Evolutionary conservation across 2,329 filamentous ascomycete genomes (phyloP), one percentile per base, ranked within the genome.

Genomic region (Cucurbitaria berberidis): DNA sequence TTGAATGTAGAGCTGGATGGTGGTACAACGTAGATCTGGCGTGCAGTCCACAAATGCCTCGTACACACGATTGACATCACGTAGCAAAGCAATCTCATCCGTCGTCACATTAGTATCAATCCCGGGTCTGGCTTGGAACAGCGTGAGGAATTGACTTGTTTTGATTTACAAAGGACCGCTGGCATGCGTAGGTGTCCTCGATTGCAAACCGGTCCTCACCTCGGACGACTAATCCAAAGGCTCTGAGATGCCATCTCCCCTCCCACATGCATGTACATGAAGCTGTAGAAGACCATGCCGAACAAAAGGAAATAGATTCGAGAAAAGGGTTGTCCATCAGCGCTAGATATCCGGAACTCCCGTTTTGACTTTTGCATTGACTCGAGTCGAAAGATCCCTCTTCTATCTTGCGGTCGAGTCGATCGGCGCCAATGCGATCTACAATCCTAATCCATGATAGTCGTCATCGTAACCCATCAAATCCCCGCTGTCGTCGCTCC

Each of bases 151-250:
- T 70, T 71, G 69, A 66, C 60, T 57, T 16, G 64, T 62, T 72
- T 74, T 65, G 68, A 73, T 74, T 72, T 73, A 72, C 65, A 72
- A 74, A 69, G 67, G 69, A 71, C 71, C 71, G 65, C 70, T 73
- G 70, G 76, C 76, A 76, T 66, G 74, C 74, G 69, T 72, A 77
- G 76, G 75, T 73, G 73, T 79, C 77, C 76, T 79, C 75, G 75
- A 78, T 75, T 70, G 73, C 72, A 76, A 69, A 73, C 69, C 70
- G 67, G 69, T 74, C 72, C 72, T 75, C 68, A 66, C 74, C 70
- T 63, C 59, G 65, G 68, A 72, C 66, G 64, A 68, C 60, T 64
- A 52, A 66, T 69, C 70, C 63, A 64, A 64, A 72, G 56, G 70
- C 71, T 74, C 71, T 71, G 69, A 73, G 64, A 73, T 75, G 73